These are phyloP conservation scores for Arthrobotrys megalospora DNA, from an alignment of 2,329 filamentous ascomycete species.

Conservation along the genomic window DNA sequence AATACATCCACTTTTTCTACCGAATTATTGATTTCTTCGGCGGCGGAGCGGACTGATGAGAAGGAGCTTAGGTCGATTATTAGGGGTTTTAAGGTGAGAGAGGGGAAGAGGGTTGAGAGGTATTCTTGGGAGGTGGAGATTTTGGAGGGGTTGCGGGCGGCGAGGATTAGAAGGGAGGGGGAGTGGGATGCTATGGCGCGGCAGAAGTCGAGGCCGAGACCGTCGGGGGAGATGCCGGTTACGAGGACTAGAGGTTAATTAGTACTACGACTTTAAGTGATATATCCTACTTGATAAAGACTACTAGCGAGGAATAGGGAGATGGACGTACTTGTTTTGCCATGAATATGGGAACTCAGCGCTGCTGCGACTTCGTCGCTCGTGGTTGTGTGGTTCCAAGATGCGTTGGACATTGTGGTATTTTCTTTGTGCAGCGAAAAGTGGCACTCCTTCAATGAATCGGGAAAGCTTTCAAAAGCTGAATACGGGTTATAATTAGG, in stretches of 20 bases:
- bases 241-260: no score
- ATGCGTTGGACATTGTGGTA: constrained; percentile 56
- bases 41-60: constrained; percentile 68
- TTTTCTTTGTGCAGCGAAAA: constrained; percentile 1
- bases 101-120: constrained; percentile 66
- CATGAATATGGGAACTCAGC: constrained; percentile 43
- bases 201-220: constrained; percentile 68
- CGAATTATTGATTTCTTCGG: constrained; percentile 66
- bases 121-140: constrained; percentile 67
- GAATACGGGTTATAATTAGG: no score
- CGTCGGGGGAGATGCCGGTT: constrained; percentile 68
- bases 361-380: constrained; percentile 57
- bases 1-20: constrained; percentile 67
- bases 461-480: no score
- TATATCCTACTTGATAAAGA: no score
- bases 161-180: constrained; percentile 69
- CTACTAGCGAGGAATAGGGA: background rate
- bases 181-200: constrained; percentile 67
- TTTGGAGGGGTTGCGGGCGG: constrained; percentile 69
- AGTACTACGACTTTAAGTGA: no score
- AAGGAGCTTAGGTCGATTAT: constrained; percentile 68
- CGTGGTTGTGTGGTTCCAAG: constrained; percentile 46
- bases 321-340: constrained; percentile 44
- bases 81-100: constrained; percentile 66
- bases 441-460: no score